Conservation (phyloP, 495 filamentous ascomycete genomes). For the Xylaria nigripes region DNA sequence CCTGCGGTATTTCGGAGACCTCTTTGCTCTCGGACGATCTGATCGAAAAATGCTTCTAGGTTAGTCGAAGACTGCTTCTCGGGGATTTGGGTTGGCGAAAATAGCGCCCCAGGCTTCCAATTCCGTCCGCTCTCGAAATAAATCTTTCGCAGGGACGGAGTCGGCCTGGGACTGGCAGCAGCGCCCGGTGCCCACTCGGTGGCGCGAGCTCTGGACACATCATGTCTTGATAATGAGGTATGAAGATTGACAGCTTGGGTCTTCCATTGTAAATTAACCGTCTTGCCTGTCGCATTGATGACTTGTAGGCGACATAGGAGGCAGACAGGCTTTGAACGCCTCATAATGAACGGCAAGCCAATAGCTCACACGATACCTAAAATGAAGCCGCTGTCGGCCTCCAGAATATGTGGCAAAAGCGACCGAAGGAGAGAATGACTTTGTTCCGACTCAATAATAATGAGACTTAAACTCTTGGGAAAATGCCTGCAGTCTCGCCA, state of each 20-base stretch:
- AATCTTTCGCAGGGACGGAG: neutral
- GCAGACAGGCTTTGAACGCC: slow-evolving; percentile 14
- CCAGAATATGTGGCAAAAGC: neutral
- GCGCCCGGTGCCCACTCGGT: neutral
- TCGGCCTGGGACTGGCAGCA: neutral
- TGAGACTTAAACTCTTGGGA: too few species aligned
- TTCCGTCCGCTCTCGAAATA: neutral
- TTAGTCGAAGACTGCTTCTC: slow-evolving; percentile 1
- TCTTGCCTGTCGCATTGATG: slow-evolving; percentile 19
- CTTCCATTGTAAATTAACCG: slow-evolving; percentile 37
- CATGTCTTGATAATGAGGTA: slow-evolving; percentile 6
- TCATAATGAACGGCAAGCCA: slow-evolving; percentile 14
- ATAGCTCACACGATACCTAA: neutral
- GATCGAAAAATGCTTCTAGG: slow-evolving; percentile 19
- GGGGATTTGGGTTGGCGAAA: neutral
- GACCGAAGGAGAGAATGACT: too few species aligned
- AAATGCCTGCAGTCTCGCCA: neutral
- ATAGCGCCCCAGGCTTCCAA: neutral
- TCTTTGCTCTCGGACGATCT: slow-evolving; percentile 19
- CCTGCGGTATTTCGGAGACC: neutral
- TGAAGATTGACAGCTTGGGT: slow-evolving; percentile 19
- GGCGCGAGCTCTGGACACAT: neutral
- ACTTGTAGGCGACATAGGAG: slow-evolving; percentile 23
- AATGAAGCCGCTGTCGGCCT: neutral
- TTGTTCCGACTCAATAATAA: too few species aligned